Evolutionary conservation across 2,329 filamentous ascomycete species (phyloP).

Genomic region (Colletotrichum endophyticum): DNA sequence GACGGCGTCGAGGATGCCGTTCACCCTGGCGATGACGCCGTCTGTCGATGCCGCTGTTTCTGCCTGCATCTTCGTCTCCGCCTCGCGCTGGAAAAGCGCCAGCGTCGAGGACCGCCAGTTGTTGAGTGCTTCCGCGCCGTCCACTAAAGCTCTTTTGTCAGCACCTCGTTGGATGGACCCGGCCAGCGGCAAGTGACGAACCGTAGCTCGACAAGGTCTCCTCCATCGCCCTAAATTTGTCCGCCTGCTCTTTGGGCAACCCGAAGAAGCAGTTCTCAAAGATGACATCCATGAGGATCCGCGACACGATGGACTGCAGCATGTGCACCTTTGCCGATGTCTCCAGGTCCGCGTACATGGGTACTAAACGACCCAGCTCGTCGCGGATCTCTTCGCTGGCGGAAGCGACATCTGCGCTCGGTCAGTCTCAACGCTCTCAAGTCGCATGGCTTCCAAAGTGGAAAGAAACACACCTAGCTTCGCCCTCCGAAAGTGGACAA

Average conservation of each 20-base stretch:
- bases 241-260: slow-evolving; percentile 57
- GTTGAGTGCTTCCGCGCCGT: slow-evolving; percentile 60
- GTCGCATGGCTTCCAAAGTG: neutral
- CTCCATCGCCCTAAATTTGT: slow-evolving; percentile 55
- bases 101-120: slow-evolving; percentile 72
- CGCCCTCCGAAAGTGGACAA: slow-evolving; percentile 69
- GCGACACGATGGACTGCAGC: slow-evolving; percentile 66
- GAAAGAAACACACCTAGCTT: slow-evolving; percentile 55
- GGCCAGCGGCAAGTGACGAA: slow-evolving; percentile 14
- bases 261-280: slow-evolving; percentile 71
- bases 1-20: slow-evolving; percentile 54
- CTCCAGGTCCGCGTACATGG: slow-evolving; percentile 61
- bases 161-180: neutral
- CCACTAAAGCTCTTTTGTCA: slow-evolving; percentile 32
- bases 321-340: slow-evolving; percentile 63
- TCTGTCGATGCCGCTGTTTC: slow-evolving; percentile 50
- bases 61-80: slow-evolving; percentile 47
- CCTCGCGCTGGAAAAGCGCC: slow-evolving; percentile 60
- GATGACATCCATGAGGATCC: slow-evolving; percentile 63
- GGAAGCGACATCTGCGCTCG: slow-evolving; percentile 45
- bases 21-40: slow-evolving; percentile 49
- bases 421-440: neutral
- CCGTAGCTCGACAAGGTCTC: slow-evolving; percentile 39
- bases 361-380: slow-evolving; percentile 54
- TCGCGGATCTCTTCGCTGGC: slow-evolving; percentile 44